Percentiles rank a stretch among this genome's conserved stretches.
Conservation (phyloP, 192 early-diverging fungal genomes). For the Geranomyces variabilis region DNA sequence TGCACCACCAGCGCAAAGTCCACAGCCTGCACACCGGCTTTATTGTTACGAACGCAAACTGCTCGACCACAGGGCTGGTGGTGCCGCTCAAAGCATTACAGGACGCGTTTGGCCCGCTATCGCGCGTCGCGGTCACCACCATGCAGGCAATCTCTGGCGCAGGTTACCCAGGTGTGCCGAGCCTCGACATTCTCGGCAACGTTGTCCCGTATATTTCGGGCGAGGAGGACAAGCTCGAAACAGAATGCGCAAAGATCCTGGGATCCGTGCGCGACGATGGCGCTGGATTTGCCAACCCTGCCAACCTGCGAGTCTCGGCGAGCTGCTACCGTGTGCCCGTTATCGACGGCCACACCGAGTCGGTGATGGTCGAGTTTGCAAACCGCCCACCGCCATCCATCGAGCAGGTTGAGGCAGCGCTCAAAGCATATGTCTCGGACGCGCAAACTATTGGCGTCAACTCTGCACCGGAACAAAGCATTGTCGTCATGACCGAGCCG, state of each 20-base stretch:
- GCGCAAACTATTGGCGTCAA: slow-evolving; percentile 76
- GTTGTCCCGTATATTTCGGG: slow-evolving; percentile 92
- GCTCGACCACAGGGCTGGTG: slow-evolving; percentile 96
- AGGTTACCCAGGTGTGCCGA: slow-evolving; percentile 95
- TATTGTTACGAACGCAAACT: slow-evolving; percentile 96
- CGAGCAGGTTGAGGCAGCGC: slow-evolving; percentile 72
- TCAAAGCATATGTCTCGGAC: slow-evolving; percentile 79
- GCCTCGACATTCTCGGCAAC: slow-evolving; percentile 95
- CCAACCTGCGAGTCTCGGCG: slow-evolving; percentile 80
- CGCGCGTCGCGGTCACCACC: slow-evolving; percentile 81
- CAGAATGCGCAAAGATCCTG: slow-evolving; percentile 90
- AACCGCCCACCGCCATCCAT: slow-evolving; percentile 65
- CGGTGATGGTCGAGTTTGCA: slow-evolving; percentile 84
- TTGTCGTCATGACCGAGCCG: slow-evolving; percentile 64
- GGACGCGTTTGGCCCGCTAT: slow-evolving; percentile 88
- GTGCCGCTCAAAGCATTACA: slow-evolving; percentile 79
- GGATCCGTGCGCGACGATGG: slow-evolving; percentile 61
- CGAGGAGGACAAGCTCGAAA: slow-evolving; percentile 98
- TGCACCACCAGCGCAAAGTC: slow-evolving; percentile 69
- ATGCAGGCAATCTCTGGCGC: slow-evolving; percentile 97
- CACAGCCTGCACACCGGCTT: slow-evolving; percentile 72
- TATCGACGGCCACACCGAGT: slow-evolving; percentile 93
- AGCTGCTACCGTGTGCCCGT: slow-evolving; percentile 97
- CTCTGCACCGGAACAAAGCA: slow-evolving; percentile 79
- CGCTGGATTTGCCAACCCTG: slow-evolving; percentile 51